Base-by-base conservation (phyloP, 202 grass and related monocot species). In the Thinopyrum obtusiflorum region DNA sequence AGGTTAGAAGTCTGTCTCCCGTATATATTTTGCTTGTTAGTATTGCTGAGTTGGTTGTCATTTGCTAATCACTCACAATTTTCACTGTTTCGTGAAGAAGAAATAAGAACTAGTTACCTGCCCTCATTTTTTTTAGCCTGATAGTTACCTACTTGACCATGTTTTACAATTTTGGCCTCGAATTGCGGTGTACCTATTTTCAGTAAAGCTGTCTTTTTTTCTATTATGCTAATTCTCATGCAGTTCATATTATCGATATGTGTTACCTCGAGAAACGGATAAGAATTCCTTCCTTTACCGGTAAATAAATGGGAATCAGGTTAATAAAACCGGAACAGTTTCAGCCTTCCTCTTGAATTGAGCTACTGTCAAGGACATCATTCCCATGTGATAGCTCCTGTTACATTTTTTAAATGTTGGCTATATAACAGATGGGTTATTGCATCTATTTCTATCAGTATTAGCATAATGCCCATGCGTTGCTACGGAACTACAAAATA, bases 311-410 rank as follows among this genome's bases (percentile, higher is more conserved):
- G 12, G 60, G 60, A 62, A 62, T 62, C 60, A 62, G 60, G 60
- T 62, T 26, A 62, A 62, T 62, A 25, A 25, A 62, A 62, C 60
- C 11, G 60, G 9, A 62, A 62, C 23, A 24, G 60, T 62, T 62
- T 62, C 20, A 59, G 53, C 53, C 53, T 59, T 59, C 53, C 53
- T 59, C 53, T 59, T 59, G 53, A 59, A 21, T 59, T 21, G 53
- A 69, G 15, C 79, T 32, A 47, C 39, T 53, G 6, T 76, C 12
- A 25, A 37, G 15, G 12, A 53, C 17, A 11, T 83, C 59, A 44
- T 11, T 87, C 4, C 39, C 57, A 90, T 84, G 46, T 74, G 66
- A 78, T 61, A 73, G 4, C n/a, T 85, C 28, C 37, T 53, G 36
- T 68, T 33, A 12, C 81, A 68, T 77, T 69, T 61, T 80, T 67